Evolutionary conservation across 441 rosid genomes (phyloP).

Genomic region (Bruguiera hainesii): DNA sequence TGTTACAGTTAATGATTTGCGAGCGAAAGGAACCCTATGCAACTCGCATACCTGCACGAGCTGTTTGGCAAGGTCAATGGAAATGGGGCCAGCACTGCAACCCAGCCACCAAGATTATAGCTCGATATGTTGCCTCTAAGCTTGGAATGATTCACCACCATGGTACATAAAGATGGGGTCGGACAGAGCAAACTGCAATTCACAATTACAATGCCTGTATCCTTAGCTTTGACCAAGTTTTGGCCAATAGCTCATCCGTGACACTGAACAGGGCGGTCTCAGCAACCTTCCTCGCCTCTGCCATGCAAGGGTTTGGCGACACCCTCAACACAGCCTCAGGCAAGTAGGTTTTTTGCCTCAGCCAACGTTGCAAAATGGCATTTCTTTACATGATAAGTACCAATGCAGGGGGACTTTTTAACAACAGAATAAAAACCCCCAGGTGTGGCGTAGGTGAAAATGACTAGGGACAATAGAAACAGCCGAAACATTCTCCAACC

Average conservation of each 20-base stretch:
- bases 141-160: slow-evolving; percentile 81
- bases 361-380: too few species aligned
- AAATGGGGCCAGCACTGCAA: slow-evolving; percentile 84
- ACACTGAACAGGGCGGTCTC: slow-evolving; percentile 73
- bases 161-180: slow-evolving; percentile 76
- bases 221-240: slow-evolving; percentile 75
- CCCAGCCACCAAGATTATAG: slow-evolving; percentile 90
- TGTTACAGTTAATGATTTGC: too few species aligned
- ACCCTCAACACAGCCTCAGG: slow-evolving; percentile 59
- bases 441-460: not conserved
- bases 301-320: slow-evolving; percentile 58
- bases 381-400: too few species aligned
- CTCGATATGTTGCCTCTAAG: slow-evolving; percentile 66
- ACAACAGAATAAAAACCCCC: too few species aligned
- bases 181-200: slow-evolving; percentile 88
- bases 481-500: slow-evolving; percentile 2
- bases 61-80: slow-evolving; percentile 73
- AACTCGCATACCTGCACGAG: slow-evolving; percentile 46
- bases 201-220: slow-evolving; percentile 69
- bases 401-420: too few species aligned
- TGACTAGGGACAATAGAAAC: not conserved
- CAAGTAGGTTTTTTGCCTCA: slow-evolving; percentile 58
- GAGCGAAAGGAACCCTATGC: too few species aligned
- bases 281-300: slow-evolving; percentile 64
- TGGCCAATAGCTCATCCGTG: slow-evolving; percentile 58